phyloP scores from a whole-genome alignment of 768 basidiomycete genomes.

The Chlorophyllum brunneum region DNA sequence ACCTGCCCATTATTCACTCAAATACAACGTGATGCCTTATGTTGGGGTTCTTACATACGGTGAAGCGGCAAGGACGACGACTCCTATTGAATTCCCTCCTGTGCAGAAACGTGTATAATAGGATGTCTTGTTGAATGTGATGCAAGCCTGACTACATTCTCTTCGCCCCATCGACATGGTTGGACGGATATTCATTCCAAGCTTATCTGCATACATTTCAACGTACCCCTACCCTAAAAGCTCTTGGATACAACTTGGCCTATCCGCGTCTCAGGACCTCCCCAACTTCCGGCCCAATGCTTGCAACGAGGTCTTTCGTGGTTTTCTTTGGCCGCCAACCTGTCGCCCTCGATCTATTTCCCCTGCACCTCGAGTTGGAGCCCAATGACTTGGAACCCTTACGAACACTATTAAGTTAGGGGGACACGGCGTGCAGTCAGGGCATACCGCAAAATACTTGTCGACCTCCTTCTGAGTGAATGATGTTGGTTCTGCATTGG shows the following conservation, averaged over 20 bases:
- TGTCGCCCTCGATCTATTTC: constrained; percentile 37
- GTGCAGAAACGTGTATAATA: constrained; percentile 36
- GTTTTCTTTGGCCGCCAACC: constrained; percentile 53
- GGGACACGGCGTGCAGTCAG: neutral
- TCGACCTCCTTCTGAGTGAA: constrained; percentile 44
- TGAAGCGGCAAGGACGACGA: constrained; percentile 50
- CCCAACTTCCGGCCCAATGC: constrained; percentile 44
- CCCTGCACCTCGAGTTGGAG: constrained; percentile 41
- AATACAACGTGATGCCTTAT: constrained; percentile 90
- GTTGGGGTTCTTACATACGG: constrained; percentile 79
- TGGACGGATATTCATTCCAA: too few species aligned
- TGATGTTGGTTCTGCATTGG: constrained; percentile 36
- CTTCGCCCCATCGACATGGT: too few species aligned
- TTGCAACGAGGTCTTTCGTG: constrained; percentile 46
- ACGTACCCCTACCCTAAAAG: too few species aligned
- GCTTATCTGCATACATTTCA: too few species aligned
- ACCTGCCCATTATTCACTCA: constrained; percentile 67
- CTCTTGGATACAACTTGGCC: too few species aligned
- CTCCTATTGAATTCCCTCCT: constrained; percentile 36
- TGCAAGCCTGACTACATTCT: too few species aligned
- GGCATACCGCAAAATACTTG: constrained; percentile 30
- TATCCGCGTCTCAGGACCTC: constrained; percentile 3
- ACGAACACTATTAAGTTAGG: neutral
- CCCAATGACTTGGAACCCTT: constrained; percentile 10
- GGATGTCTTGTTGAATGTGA: neutral